Evolutionary conservation across 108 stramenopile species (phyloP).

Genomic region (Ochromonas danica): DNA sequence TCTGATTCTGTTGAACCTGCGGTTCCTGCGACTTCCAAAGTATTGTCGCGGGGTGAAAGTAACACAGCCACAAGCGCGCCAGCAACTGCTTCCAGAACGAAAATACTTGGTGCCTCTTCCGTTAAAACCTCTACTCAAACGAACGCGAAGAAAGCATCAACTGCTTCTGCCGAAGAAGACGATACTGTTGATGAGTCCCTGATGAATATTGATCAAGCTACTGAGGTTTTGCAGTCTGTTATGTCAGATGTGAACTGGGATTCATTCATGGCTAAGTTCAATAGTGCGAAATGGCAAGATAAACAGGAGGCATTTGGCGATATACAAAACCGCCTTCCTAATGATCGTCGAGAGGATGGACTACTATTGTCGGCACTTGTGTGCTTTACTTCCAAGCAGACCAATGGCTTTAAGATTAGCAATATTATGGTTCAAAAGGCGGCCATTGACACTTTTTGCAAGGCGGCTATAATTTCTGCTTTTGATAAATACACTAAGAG

Average conservation of each 20-base stretch:
- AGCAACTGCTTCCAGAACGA: conserved; percentile 2
- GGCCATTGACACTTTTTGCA: background rate
- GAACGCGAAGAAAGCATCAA: background rate
- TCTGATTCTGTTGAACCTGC: conserved; percentile 1
- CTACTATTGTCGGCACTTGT: background rate
- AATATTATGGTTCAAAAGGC: conserved; percentile 24
- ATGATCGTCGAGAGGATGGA: background rate
- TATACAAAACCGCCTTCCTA: background rate
- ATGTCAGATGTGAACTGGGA: background rate
- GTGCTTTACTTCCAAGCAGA: background rate
- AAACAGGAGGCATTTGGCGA: background rate
- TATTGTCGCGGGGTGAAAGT: background rate
- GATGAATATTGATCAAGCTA: background rate
- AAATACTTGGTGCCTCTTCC: too few relatives aligned
- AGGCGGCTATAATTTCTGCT: background rate
- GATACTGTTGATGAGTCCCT: conserved; percentile 2
- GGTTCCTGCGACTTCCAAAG: background rate
- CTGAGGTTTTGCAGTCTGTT: background rate
- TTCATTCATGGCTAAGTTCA: background rate
- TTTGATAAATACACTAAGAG: background rate
- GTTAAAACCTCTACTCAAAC: too few relatives aligned
- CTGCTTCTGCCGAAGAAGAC: background rate
- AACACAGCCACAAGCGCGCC: background rate
- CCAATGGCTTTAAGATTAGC: conserved; percentile 18
- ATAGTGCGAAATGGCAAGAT: conserved; percentile 22